These are phyloP conservation scores for Lophiotrema nucula DNA, from an alignment of 495 filamentous ascomycete species.

Conservation along the genomic window DNA sequence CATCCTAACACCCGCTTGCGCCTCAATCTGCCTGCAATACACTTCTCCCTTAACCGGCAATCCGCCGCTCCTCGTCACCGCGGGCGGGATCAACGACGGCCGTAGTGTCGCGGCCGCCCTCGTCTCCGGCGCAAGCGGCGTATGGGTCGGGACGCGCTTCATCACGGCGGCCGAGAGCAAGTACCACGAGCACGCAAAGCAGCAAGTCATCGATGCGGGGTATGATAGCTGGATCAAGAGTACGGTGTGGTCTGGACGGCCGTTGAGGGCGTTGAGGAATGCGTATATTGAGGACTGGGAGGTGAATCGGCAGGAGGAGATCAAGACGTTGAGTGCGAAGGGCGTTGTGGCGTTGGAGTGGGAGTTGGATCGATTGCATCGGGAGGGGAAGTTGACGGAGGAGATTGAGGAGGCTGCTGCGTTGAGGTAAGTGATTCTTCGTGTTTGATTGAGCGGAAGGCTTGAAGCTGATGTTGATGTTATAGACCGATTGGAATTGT, in stretches of 20 bases:
- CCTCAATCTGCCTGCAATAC: conserved; percentile 67
- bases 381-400: conserved; percentile 31
- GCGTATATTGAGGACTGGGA: conserved; percentile 35
- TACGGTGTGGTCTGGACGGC: conserved; percentile 28
- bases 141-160: conserved; percentile 60
- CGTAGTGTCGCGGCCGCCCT: conserved; percentile 66
- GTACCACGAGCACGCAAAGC: conserved; percentile 18
- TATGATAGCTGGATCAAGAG: conserved; percentile 29
- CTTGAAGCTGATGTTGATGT: neutral
- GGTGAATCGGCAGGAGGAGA: conserved; percentile 29
- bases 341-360: conserved; percentile 28
- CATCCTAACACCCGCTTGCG: conserved; percentile 71
- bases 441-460: neutral
- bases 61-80: conserved; percentile 68
- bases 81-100: conserved; percentile 72
- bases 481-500: conserved; percentile 33
- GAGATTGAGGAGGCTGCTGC: conserved; percentile 31
- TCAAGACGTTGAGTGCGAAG: conserved; percentile 26
- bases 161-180: conserved; percentile 23
- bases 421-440: conserved; percentile 21
- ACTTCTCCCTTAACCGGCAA: conserved; percentile 53
- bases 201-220: conserved; percentile 15
- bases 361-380: conserved; percentile 30
- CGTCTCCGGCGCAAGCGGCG: conserved; percentile 71
- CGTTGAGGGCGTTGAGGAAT: conserved; percentile 23